Evolutionary conservation across 257 asterid species (phyloP).

Genomic region (Oldenlandia corymbosa): DNA sequence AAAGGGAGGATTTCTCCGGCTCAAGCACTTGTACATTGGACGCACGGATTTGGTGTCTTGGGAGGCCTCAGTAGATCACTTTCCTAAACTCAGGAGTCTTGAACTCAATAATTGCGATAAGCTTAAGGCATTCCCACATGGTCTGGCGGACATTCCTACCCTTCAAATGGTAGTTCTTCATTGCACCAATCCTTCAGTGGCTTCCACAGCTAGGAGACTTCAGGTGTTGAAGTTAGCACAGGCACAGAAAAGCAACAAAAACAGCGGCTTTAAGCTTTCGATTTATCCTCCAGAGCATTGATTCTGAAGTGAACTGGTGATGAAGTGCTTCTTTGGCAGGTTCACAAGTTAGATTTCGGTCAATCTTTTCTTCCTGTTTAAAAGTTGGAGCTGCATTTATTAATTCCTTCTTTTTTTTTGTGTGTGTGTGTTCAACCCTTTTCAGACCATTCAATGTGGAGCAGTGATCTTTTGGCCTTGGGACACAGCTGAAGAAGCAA

Average conservation of each 20-base stretch:
- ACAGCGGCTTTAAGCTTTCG: conserved; percentile 15
- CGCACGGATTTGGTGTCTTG: conserved; percentile 17
- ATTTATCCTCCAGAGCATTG: conserved; percentile 22
- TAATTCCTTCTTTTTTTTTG: too few species aligned
- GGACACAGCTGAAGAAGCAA: not conserved
- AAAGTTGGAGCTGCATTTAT: too few species aligned
- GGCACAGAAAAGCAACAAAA: conserved; percentile 6
- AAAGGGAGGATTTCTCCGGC: conserved; percentile 21
- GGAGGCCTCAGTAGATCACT: conserved; percentile 24
- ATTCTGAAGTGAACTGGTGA: not conserved
- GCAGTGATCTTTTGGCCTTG: not conserved
- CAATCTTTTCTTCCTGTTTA: not conserved
- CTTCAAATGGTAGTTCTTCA: conserved; percentile 23
- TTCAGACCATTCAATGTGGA: not conserved
- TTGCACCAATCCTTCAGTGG: conserved; percentile 17
- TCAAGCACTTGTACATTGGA: conserved; percentile 24
- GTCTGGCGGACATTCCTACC: conserved; percentile 21
- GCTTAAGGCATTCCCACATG: conserved; percentile 24
- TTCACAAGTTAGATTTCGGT: not conserved
- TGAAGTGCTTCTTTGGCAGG: not conserved
- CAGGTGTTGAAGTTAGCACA: conserved; percentile 11
- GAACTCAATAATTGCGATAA: conserved; percentile 19
- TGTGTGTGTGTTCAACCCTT: not conserved
- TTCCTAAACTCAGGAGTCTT: conserved; percentile 25
- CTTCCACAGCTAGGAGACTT: conserved; percentile 26